A percentile compares a stretch with the other conserved stretches of the same genome.
Evolutionary conservation across 176 grass and related monocot genomes (phyloP).

Genomic region (Chloris gayana): DNA sequence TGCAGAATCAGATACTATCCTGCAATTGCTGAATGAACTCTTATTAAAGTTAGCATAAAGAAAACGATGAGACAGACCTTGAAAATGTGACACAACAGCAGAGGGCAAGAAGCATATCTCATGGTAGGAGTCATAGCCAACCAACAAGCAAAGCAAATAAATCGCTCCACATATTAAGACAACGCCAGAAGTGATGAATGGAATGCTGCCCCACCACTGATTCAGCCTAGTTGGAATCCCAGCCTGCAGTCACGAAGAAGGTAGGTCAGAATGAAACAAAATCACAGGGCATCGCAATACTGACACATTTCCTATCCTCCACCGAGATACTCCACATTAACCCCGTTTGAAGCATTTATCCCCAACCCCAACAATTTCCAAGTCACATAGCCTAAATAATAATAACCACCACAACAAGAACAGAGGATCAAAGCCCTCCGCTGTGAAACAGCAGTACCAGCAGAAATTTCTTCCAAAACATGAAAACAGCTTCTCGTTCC

Average conservation of each 20-base stretch:
- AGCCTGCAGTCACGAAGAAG: slow-evolving; percentile 52
- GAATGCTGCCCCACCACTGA: slow-evolving; percentile 87
- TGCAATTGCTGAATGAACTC: neutral
- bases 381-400: neutral
- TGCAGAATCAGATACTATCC: neutral
- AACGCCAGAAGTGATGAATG: slow-evolving; percentile 85
- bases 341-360: neutral
- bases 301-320: neutral
- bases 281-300: neutral
- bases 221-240: slow-evolving; percentile 78
- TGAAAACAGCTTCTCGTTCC: neutral
- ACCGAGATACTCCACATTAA: neutral
- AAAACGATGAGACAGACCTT: slow-evolving; percentile 57
- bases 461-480: neutral
- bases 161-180: slow-evolving; percentile 69
- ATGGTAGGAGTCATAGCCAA: slow-evolving; percentile 84
- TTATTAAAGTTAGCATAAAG: neutral
- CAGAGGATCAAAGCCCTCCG: too few relatives aligned
- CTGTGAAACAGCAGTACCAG: neutral
- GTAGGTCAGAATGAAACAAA: neutral
- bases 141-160: slow-evolving; percentile 81
- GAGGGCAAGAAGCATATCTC: slow-evolving; percentile 97
- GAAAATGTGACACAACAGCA: slow-evolving; percentile 69
- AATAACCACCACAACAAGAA: neutral
- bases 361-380: slow-evolving; percentile 10